A percentile compares a stretch with the other conserved stretches of the same genome.
Evolutionary conservation across 2,329 filamentous ascomycete genomes (phyloP).

Genomic region (Pseudocercospora macadamiae): DNA sequence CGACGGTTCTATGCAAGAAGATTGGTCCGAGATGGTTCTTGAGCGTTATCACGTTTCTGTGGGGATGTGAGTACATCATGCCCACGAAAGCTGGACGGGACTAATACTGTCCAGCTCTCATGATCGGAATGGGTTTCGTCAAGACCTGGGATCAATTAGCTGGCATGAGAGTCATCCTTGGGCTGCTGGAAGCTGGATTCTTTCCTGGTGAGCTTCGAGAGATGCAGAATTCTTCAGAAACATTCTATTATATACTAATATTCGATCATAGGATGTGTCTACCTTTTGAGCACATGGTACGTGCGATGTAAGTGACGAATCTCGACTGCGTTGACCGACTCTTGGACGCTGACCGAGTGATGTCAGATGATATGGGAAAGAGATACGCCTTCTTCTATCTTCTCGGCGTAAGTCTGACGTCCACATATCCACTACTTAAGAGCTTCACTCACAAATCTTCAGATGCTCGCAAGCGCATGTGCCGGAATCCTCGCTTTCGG

Average conservation of each 20-base stretch:
- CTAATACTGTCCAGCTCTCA: slow-evolving; percentile 38
- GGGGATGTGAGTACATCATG: slow-evolving; percentile 49
- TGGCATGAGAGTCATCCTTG: slow-evolving; percentile 60
- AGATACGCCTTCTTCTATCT: slow-evolving; percentile 51
- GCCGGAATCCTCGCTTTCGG: slow-evolving; percentile 44
- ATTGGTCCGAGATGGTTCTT: slow-evolving; percentile 51
- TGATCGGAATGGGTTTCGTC: slow-evolving; percentile 67
- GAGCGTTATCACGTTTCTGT: slow-evolving; percentile 47
- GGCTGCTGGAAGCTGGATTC: slow-evolving; percentile 65
- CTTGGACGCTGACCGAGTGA: neutral
- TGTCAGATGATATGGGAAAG: slow-evolving; percentile 35
- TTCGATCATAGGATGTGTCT: slow-evolving; percentile 21
- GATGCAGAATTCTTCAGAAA: neutral
- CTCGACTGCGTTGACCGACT: neutral
- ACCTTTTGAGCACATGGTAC: slow-evolving; percentile 33
- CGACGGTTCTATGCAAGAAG: slow-evolving; percentile 67
- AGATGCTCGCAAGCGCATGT: slow-evolving; percentile 48
- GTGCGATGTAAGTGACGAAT: slow-evolving; percentile 17
- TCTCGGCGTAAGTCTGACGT: too few species aligned
- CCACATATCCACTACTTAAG: too few species aligned
- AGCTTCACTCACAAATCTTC: too few species aligned
- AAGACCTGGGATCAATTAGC: slow-evolving; percentile 54
- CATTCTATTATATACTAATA: neutral
- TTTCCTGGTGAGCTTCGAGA: slow-evolving; percentile 17
- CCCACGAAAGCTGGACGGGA: neutral